A percentile compares a stretch with the other conserved stretches of the same genome.
These are phyloP conservation scores for Skeletonema grethae DNA, from an alignment of 108 stramenopile genomes.

Conservation along the genomic window DNA sequence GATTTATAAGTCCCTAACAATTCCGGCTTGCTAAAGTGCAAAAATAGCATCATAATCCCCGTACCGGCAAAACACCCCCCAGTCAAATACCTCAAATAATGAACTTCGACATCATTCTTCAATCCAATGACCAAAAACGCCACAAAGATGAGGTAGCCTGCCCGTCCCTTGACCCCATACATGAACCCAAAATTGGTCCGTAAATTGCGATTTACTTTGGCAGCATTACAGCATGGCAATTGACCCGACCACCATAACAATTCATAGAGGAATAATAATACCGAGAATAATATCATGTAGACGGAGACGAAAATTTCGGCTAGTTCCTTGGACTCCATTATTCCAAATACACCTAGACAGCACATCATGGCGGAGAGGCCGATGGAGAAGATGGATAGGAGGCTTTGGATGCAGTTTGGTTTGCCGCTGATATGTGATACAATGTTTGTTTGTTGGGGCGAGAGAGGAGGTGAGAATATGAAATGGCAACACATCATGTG, in stretches of 20 bases:
- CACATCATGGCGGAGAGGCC: slow-evolving; percentile 81
- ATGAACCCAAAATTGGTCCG: slow-evolving; percentile 90
- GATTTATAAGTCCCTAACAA: slow-evolving; percentile 56
- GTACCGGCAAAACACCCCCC: slow-evolving; percentile 64
- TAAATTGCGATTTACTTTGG: slow-evolving; percentile 63
- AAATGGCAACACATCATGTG: neutral
- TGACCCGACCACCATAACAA: slow-evolving; percentile 80
- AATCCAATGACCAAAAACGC: slow-evolving; percentile 87
- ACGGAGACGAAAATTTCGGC: slow-evolving; percentile 74
- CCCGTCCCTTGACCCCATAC: slow-evolving; percentile 84
- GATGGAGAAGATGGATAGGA: slow-evolving; percentile 66
- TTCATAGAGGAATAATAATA: slow-evolving; percentile 80
- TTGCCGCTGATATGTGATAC: slow-evolving; percentile 33
- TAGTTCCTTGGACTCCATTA: slow-evolving; percentile 58
- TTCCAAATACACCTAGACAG: slow-evolving; percentile 72
- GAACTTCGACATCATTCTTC: slow-evolving; percentile 48
- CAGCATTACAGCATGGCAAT: slow-evolving; percentile 19
- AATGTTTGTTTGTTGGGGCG: neutral
- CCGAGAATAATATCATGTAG: slow-evolving; percentile 86
- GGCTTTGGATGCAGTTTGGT: slow-evolving; percentile 41
- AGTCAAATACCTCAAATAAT: slow-evolving; percentile 57
- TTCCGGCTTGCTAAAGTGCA: slow-evolving; percentile 62
- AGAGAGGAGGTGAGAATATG: neutral
- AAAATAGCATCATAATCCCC: slow-evolving; percentile 61
- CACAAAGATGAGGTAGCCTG: slow-evolving; percentile 81